These are phyloP conservation scores for Alternaria hordeiaustralica DNA, from an alignment of 2,329 filamentous ascomycete species.

Conservation along the genomic window DNA sequence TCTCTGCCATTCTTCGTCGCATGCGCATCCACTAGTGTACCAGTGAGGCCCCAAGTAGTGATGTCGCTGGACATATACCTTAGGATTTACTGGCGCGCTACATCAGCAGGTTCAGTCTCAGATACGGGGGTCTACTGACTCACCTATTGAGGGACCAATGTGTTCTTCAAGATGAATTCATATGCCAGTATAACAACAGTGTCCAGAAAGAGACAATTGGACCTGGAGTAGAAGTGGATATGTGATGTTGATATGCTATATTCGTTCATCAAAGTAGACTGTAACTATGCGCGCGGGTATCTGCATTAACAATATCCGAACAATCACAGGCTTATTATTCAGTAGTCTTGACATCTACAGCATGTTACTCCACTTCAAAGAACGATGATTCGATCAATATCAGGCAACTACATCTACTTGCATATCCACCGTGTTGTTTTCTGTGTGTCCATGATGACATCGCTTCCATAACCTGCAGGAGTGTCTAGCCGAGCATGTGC, in stretches of 20 bases:
- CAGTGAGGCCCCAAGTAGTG: conserved; percentile 47
- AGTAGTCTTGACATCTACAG: no score
- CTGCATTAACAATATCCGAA: conserved; percentile 56
- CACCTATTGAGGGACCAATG: conserved; percentile 51
- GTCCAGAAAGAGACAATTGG: conserved; percentile 49
- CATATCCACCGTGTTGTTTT: neutral
- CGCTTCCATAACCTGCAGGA: neutral
- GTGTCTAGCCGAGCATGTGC: neutral
- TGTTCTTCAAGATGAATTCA: conserved; percentile 43
- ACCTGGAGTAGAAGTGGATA: conserved; percentile 55
- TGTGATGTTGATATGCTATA: conserved; percentile 37
- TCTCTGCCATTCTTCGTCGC: conserved; percentile 60
- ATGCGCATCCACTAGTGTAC: conserved; percentile 60
- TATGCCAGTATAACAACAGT: conserved; percentile 51
- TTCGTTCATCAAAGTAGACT: conserved; percentile 21
- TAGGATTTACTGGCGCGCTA: conserved; percentile 18
- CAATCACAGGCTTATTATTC: neutral
- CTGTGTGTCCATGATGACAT: neutral
- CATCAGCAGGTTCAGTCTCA: conserved; percentile 27
- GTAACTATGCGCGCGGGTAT: conserved; percentile 57
- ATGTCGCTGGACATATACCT: conserved; percentile 33
- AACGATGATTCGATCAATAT: neutral
- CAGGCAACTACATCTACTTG: conserved; percentile 18
- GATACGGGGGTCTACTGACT: conserved; percentile 56
- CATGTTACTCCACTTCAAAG: conserved; percentile 50